Percentiles rank a stretch among this genome's conserved stretches.
phyloP scores from a whole-genome alignment of 73 alveolate genomes.

The Symbiodinium natans region DNA sequence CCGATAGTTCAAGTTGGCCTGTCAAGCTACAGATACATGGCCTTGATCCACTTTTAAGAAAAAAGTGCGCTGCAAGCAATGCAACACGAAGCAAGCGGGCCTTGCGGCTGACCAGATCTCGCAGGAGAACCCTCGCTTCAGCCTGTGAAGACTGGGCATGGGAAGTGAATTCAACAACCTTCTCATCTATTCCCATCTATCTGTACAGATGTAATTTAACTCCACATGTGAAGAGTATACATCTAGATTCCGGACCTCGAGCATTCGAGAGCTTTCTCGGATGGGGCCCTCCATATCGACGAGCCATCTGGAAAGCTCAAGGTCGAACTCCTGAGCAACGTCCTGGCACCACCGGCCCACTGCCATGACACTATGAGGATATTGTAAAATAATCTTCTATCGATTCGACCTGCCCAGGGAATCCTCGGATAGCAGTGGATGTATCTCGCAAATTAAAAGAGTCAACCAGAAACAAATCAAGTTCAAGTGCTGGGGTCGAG shows the following conservation, averaged over 20 bases:
- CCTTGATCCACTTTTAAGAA: background rate
- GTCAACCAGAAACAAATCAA: too few relatives aligned
- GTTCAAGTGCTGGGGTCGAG: too few relatives aligned
- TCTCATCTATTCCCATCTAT: background rate
- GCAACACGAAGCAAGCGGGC: background rate
- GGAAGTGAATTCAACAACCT: background rate
- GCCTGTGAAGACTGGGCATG: background rate
- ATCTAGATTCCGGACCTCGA: constrained; percentile 15
- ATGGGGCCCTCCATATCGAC: constrained; percentile 94
- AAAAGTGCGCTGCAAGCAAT: too few relatives aligned
- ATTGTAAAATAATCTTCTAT: too few relatives aligned
- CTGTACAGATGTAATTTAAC: background rate
- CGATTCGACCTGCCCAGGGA: too few relatives aligned
- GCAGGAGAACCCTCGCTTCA: constrained; percentile 63
- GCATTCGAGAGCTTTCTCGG: constrained; percentile 84
- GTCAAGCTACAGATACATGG: background rate
- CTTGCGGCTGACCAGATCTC: constrained; percentile 79
- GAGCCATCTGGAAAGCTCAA: constrained; percentile 89
- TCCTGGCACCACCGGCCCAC: constrained; percentile 55
- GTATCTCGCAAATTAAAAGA: too few relatives aligned
- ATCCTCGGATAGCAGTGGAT: too few relatives aligned
- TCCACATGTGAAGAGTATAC: background rate
- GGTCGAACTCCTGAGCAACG: constrained; percentile 83
- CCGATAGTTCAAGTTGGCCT: constrained; percentile 87
- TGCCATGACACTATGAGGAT: too few relatives aligned